Evolutionary conservation across 169 alveolate genomes (phyloP), one percentile per base, ranked within the genome.

Genomic region (Plasmodium sp.): DNA sequence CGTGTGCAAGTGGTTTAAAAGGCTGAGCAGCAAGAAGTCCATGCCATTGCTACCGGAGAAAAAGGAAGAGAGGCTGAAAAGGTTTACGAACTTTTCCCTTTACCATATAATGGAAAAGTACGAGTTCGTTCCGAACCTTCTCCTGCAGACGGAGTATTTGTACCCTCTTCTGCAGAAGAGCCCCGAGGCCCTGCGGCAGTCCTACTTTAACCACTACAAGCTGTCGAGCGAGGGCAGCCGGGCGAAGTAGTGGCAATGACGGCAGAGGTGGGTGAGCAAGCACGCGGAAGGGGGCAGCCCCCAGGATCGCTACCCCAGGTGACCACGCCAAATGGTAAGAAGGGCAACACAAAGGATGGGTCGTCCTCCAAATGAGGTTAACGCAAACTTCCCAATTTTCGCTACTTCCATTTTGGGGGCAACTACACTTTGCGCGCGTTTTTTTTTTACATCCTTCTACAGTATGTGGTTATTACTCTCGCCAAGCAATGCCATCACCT

Each of bases 71-170:
- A 75, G 93, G n/a, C 48, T 85, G 67, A 85, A 85, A 85, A 75
- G 43, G 1, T 85, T 85, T 75, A 85, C 93, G n/a, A 85, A 85
- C 67, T 85, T 75, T 85, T 85, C 93, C 67, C 43, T 85, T 31
- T 85, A 85, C 80, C 93, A 85, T 85, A 85, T 85, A 36, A 85
- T 85, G 93, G 93, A 85, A 74, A 85, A 85, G 80, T 85, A 85
- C 45, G 93, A 85, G 67, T 85, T 85, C 36, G 45, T 85, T 22
- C 93, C 93, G 16, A 85, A 85, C 48, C 81, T 85, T 36, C 82
- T 85, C 80, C 71, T 85, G 39, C 84, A 85, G 62, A 85, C 93
- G 18, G 93, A 85, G 71, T 85, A 75, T 18, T 33, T 85, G 33
- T 85, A 85, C 27, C 93, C 93, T 2, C 36, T 56, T 51, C 80